Base-by-base conservation (phyloP, 2,329 filamentous ascomycete species). In the Sporothrix euskadiensis region DNA sequence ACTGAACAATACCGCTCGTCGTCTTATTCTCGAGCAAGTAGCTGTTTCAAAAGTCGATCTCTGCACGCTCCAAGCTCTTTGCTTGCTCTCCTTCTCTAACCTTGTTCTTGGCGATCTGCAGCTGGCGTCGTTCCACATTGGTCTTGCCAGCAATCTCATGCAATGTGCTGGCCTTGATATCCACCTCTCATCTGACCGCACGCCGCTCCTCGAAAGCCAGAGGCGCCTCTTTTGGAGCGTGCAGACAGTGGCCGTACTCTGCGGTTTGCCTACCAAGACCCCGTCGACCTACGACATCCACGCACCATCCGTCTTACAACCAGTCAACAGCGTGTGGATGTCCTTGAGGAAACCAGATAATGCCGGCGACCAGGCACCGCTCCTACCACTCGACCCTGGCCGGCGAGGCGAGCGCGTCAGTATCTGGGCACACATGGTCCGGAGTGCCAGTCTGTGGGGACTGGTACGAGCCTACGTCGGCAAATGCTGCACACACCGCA, bases 371-470 rank as follows among this genome's bases (percentile, higher is more conserved):
- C 22, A 16, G 0, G 69, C 69, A 3, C 56, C 69, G 4, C 22
- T 71, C 2, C 41, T 71, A 12, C 69, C 69, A 1, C 41, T 71
- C 0, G 69, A 71, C 35, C 56, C 39, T 32, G 54, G 69, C 39
- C 19, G 39, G 10, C 69, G 54, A 2, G 56, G 52, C 9, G 47
- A 61, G 30, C 57, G 32, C 1, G 57, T 14, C 14, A 71, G 69
- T 8, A 71, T 71, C 10, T 71, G 69, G 69, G 2, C 61, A n/a
- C 69, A 71, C 41, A 71, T 71, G 68, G 68, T 71, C 16, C 68
- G 68, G 26, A 71, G 68, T 44, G 68, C 68, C 16, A 71, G 52
- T 32, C 32, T 71, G 1, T 71, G 68, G 68, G 68, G 68, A 3
- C n/a, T 71, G 19, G 68, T 71, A 32, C 3, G 68, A 6, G 54